These are phyloP conservation scores for Colletotrichum nymphaeae DNA, from an alignment of 2,329 filamentous ascomycete species.

Conservation along the genomic window DNA sequence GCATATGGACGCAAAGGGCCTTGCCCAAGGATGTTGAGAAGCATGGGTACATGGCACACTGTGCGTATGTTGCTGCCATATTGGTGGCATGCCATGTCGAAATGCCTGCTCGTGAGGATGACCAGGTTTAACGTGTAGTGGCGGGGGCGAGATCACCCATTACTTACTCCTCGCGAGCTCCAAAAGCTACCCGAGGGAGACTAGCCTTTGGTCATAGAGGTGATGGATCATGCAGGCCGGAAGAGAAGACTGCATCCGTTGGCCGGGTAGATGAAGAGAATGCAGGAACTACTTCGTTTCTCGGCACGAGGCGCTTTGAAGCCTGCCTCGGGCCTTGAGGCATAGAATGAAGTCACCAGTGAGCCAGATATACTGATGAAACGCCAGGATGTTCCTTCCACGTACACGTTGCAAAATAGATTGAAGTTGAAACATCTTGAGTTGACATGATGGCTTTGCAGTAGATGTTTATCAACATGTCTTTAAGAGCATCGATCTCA, in stretches of 20 bases:
- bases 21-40: neutral
- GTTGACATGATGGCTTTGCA: neutral
- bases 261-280: neutral
- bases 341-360: neutral
- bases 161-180: neutral
- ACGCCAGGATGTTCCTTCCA: too few species aligned
- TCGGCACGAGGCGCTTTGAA: neutral
- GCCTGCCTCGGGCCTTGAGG: neutral
- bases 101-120: neutral
- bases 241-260: neutral
- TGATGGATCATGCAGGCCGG: slow-evolving; percentile 8
- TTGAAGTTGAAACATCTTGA: neutral
- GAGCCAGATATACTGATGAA: neutral
- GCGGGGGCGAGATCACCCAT: neutral
- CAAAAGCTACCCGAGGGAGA: slow-evolving; percentile 16
- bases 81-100: neutral
- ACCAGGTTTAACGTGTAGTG: neutral
- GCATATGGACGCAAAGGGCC: slow-evolving; percentile 2
- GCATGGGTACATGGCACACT: slow-evolving; percentile 9
- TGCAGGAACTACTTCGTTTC: neutral
- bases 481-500: neutral
- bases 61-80: neutral
- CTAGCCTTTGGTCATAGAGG: neutral
- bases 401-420: too few species aligned
- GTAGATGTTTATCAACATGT: neutral